These are phyloP conservation scores for Emergomyces africanus DNA, from an alignment of 2,329 filamentous ascomycete species.

Conservation along the genomic window DNA sequence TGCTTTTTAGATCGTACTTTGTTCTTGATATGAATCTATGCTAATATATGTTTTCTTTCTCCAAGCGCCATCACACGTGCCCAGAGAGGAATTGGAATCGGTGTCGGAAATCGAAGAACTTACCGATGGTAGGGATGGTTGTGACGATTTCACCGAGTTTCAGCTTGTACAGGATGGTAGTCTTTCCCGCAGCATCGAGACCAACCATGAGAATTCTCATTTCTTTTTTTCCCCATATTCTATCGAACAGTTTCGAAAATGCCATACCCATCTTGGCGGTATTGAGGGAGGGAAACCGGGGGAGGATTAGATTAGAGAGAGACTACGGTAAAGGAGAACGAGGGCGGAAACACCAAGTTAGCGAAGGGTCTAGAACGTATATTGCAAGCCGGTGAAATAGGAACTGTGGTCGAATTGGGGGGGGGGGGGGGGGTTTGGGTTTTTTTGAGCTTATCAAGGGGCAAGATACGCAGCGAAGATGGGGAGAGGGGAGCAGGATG, in stretches of 20 bases:
- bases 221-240: conserved; percentile 99
- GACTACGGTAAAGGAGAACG: neutral
- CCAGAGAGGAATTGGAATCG: neutral
- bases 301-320: neutral
- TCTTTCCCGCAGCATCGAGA: conserved; percentile 99
- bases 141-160: conserved; percentile 95
- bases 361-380: neutral
- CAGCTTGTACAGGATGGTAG: conserved; percentile 99
- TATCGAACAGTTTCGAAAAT: conserved; percentile 93
- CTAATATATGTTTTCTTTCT: neutral
- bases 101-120: conserved; percentile 24
- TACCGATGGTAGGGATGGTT: conserved; percentile 97
- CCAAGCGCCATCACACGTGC: neutral
- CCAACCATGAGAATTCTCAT: conserved; percentile 99
- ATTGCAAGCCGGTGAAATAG: neutral
- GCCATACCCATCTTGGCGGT: conserved; percentile 81
- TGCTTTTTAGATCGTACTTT: too few species aligned
- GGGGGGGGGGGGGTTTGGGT: too few species aligned
- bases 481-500: neutral
- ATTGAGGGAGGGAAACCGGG: conserved; percentile 4
- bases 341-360: neutral
- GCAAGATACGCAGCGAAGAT: neutral
- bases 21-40: too few species aligned
- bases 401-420: neutral
- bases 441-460: neutral